phyloP scores from a whole-genome alignment of 2,329 filamentous ascomycete genomes.

The Colletotrichum acutatum region DNA sequence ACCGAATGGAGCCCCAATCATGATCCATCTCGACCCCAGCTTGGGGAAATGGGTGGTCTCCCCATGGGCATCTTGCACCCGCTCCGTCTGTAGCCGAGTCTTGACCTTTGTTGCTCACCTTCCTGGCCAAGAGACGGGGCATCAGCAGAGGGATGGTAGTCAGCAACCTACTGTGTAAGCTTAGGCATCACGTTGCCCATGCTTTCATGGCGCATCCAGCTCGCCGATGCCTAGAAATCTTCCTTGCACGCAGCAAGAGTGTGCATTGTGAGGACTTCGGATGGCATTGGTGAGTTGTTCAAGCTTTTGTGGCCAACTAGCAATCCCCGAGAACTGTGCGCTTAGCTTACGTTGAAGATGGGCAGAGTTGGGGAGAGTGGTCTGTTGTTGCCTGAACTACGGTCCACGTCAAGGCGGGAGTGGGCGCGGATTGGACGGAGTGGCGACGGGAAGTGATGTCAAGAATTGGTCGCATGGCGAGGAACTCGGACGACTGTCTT shows the following conservation, averaged over 20 bases:
- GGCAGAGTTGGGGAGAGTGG: constrained; percentile 15
- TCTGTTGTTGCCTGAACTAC: constrained; percentile 18
- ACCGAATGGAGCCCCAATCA: background rate
- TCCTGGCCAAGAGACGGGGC: constrained; percentile 1
- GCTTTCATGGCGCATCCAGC: background rate
- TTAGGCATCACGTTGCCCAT: background rate
- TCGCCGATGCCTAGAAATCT: background rate
- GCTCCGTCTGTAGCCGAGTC: background rate
- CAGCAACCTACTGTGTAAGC: background rate
- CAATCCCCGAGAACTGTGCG: background rate
- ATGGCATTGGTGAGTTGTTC: constrained; percentile 1
- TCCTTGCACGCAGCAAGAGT: background rate
- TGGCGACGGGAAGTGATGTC: background rate
- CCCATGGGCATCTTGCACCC: background rate
- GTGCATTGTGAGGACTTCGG: constrained; percentile 5
- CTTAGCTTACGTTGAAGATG: background rate
- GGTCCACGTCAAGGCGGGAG: background rate
- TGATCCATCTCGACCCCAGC: background rate
- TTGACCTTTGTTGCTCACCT: background rate
- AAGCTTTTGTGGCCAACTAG: constrained; percentile 10
- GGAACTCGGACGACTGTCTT: background rate
- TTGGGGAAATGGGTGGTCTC: background rate
- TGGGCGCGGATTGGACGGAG: constrained; percentile 16
- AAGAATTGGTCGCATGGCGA: background rate
- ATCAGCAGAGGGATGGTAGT: background rate